These are phyloP conservation scores for Panaeolus cyanescens DNA, from an alignment of 768 basidiomycete genomes.

Conservation along the genomic window DNA sequence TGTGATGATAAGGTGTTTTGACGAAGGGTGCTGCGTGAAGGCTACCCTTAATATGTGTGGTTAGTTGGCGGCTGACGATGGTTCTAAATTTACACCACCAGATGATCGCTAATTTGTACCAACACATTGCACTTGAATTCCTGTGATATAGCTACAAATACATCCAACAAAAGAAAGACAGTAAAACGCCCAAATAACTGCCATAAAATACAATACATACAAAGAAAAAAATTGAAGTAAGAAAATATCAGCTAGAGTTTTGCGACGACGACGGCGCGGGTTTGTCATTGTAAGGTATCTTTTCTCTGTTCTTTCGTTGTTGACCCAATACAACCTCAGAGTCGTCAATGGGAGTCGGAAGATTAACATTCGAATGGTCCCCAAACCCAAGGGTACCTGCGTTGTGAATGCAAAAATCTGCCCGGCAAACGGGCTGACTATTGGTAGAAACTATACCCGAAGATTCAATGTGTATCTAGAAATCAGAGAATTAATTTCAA, in stretches of 20 bases:
- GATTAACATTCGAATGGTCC: neutral
- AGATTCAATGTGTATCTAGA: neutral
- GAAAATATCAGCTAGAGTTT: neutral
- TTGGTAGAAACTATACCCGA: neutral
- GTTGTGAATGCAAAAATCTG: neutral
- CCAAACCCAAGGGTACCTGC: neutral
- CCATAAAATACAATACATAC: neutral
- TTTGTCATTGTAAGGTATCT: neutral
- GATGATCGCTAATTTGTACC: neutral
- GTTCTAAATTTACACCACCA: neutral
- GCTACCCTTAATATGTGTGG: slow-evolving; percentile 9
- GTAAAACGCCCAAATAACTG: neutral
- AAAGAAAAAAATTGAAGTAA: neutral
- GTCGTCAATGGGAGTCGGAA: neutral
- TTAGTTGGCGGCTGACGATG: slow-evolving; percentile 17
- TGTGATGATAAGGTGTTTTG: slow-evolving; percentile 14
- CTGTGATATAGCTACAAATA: too few relatives aligned
- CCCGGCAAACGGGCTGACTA: neutral
- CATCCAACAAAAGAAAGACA: too few relatives aligned
- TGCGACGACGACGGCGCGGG: neutral
- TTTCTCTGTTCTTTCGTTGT: neutral
- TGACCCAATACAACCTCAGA: neutral
- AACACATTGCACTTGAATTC: too few relatives aligned
- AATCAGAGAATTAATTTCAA: too few relatives aligned
- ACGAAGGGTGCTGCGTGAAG: slow-evolving; percentile 6